Evolutionary conservation across 176 grass and related monocot genomes (phyloP).

Genomic region (Hordeum marinum): DNA sequence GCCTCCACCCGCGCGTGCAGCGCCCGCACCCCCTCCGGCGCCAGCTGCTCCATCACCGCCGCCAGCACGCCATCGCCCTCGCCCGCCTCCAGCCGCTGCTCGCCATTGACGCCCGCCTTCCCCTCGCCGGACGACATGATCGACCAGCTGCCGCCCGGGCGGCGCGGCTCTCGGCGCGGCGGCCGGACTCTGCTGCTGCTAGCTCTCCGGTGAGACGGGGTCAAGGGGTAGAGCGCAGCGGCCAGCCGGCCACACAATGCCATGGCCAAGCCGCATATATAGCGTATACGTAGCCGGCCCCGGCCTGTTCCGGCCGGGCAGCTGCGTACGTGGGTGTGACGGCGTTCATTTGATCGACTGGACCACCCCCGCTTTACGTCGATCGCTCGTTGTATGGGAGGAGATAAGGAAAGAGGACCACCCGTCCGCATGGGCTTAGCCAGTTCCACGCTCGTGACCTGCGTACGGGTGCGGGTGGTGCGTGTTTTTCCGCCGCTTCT

Average conservation of each 20-base stretch:
- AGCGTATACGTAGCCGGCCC: not conserved
- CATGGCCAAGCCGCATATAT: not conserved
- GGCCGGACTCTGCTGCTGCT: not conserved
- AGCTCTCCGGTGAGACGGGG: not conserved
- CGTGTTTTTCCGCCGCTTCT: not conserved
- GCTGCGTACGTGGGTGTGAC: conserved; percentile 19
- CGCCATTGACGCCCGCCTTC: conserved; percentile 6
- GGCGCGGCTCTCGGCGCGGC: not conserved
- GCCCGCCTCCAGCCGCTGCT: not conserved
- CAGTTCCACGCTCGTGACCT: not conserved
- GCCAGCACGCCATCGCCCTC: conserved; percentile 15
- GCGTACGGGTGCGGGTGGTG: conserved; percentile 15
- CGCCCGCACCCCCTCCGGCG: conserved; percentile 50
- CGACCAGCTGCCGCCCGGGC: not conserved
- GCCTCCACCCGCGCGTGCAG: conserved; percentile 69
- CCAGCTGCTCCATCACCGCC: conserved; percentile 42
- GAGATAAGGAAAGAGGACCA: conserved; percentile 94
- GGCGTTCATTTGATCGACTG: not conserved
- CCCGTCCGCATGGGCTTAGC: conserved; percentile 42
- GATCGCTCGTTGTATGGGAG: conserved; percentile 37
- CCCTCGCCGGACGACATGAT: conserved; percentile 7
- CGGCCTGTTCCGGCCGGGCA: not conserved
- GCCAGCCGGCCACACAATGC: conserved; percentile 30
- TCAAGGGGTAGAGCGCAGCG: not conserved
- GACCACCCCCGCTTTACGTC: conserved; percentile 9